Percentiles rank a stretch among this genome's conserved stretches.
phyloP scores from a whole-genome alignment of 768 basidiomycete species.

The Tremella mesenterica region DNA sequence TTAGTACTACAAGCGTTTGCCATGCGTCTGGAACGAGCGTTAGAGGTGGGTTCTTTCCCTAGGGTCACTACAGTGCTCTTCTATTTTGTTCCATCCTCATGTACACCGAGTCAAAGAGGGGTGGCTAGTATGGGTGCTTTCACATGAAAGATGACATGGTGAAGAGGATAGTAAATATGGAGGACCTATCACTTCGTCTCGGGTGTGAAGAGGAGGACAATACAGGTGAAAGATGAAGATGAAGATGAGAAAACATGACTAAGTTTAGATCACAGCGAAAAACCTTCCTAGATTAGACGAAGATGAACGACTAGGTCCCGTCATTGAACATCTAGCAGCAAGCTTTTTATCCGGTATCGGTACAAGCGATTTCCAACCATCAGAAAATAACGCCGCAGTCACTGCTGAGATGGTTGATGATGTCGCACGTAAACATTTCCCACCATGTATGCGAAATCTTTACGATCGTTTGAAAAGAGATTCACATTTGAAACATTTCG shows the following conservation, averaged over 20 bases:
- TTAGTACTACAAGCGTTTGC: slow-evolving; percentile 83
- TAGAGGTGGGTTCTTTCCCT: slow-evolving; percentile 55
- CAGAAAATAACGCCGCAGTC: slow-evolving; percentile 55
- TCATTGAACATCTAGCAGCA: slow-evolving; percentile 82
- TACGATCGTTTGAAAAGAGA: slow-evolving; percentile 69
- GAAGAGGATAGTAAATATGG: too few species aligned
- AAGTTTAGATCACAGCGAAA: slow-evolving; percentile 74
- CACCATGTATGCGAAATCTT: slow-evolving; percentile 85
- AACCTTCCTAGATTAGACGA: slow-evolving; percentile 85
- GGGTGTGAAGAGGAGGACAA: not conserved
- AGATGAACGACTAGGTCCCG: slow-evolving; percentile 78
- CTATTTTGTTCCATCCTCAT: too few species aligned
- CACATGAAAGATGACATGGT: too few species aligned
- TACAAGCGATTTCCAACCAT: slow-evolving; percentile 47
- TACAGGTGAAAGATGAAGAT: too few species aligned
- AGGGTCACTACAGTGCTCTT: not conserved
- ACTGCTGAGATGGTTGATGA: slow-evolving; percentile 92
- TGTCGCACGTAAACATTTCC: slow-evolving; percentile 78
- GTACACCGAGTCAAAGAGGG: too few species aligned
- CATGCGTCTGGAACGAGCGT: slow-evolving; percentile 57
- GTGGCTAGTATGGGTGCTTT: too few species aligned
- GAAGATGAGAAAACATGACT: too few species aligned
- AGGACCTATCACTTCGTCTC: too few species aligned
- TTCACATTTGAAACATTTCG: slow-evolving; percentile 85
- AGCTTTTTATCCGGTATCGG: slow-evolving; percentile 89